Percentiles rank a stretch among this genome's conserved stretches.
phyloP scores from a whole-genome alignment of 441 rosid genomes.

The Brassica balearica region DNA sequence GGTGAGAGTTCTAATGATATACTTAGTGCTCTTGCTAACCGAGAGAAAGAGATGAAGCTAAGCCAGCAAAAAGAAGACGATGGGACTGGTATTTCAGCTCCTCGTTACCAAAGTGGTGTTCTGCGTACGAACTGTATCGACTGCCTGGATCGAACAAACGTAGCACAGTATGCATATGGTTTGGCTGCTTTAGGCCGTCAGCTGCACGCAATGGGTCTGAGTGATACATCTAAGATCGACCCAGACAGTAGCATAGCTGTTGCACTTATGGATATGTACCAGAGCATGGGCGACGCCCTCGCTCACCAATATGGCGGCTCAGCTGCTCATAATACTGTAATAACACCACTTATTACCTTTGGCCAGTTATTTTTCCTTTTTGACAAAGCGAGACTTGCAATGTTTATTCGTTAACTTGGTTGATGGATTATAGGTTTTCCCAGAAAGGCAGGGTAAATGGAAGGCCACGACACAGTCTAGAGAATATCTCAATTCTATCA shows the following conservation, averaged over 20 bases:
- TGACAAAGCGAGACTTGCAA: conserved; percentile 5
- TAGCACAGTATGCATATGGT: conserved; percentile 98
- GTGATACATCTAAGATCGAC: conserved; percentile 75
- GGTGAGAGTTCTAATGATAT: conserved; percentile 66
- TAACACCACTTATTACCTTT: conserved; percentile 27
- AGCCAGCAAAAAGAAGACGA: conserved; percentile 54
- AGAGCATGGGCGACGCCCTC: conserved; percentile 98
- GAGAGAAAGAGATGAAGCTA: conserved; percentile 64
- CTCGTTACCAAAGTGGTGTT: conserved; percentile 91
- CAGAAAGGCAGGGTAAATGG: conserved; percentile 99
- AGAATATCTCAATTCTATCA: conserved; percentile 91
- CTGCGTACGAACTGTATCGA: conserved; percentile 98
- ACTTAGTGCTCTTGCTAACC: conserved; percentile 53
- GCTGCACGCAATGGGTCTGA: conserved; percentile 86
- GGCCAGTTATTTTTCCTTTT: conserved; percentile 17
- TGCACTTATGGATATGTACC: conserved; percentile 98
- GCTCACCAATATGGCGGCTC: conserved; percentile 99
- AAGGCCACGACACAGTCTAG: conserved; percentile 97
- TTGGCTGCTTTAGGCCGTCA: conserved; percentile 94
- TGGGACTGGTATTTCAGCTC: conserved; percentile 53
- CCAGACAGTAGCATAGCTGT: conserved; percentile 91
- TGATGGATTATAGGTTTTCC: conserved; percentile 70
- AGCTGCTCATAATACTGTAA: conserved; percentile 96
- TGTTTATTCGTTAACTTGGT: conserved; percentile 10
- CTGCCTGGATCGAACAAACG: conserved; percentile 98